These are phyloP conservation scores for Ophidiomyces ophidiicola DNA, from an alignment of 2,329 filamentous ascomycete species.

Conservation along the genomic window DNA sequence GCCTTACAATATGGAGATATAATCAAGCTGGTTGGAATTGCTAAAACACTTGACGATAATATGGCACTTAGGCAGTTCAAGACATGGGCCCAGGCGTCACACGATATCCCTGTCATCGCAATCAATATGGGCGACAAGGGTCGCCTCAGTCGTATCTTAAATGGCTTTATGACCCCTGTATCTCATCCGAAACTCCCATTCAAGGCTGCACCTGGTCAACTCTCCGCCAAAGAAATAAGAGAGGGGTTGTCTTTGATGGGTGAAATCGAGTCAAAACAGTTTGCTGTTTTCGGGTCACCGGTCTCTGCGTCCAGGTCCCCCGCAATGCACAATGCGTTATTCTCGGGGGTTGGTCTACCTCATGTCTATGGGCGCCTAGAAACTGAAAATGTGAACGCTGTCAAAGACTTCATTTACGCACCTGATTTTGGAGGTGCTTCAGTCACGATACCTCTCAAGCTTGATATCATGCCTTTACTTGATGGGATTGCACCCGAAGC, in stretches of 20 bases:
- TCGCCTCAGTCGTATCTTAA: constrained; percentile 80
- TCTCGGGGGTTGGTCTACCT: constrained; percentile 63
- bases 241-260: constrained; percentile 66
- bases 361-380: constrained; percentile 69
- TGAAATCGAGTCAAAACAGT: constrained; percentile 60
- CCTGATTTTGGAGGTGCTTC: constrained; percentile 81
- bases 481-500: constrained; percentile 72
- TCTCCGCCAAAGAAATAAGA: constrained; percentile 81
- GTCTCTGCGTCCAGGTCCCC: constrained; percentile 74
- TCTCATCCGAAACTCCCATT: constrained; percentile 80
- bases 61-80: constrained; percentile 75
- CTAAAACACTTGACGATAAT: constrained; percentile 68
- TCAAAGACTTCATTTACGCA: constrained; percentile 54
- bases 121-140: constrained; percentile 89
- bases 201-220: constrained; percentile 85
- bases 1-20: constrained; percentile 83
- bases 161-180: constrained; percentile 88
- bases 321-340: constrained; percentile 77
- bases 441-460: constrained; percentile 89
- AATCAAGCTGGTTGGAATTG: constrained; percentile 84
- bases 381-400: constrained; percentile 51
- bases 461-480: constrained; percentile 69
- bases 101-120: constrained; percentile 75
- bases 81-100: constrained; percentile 56
- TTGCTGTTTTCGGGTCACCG: constrained; percentile 80